Base-by-base conservation (phyloP, 495 filamentous ascomycete species). In the Penicillium manginii region DNA sequence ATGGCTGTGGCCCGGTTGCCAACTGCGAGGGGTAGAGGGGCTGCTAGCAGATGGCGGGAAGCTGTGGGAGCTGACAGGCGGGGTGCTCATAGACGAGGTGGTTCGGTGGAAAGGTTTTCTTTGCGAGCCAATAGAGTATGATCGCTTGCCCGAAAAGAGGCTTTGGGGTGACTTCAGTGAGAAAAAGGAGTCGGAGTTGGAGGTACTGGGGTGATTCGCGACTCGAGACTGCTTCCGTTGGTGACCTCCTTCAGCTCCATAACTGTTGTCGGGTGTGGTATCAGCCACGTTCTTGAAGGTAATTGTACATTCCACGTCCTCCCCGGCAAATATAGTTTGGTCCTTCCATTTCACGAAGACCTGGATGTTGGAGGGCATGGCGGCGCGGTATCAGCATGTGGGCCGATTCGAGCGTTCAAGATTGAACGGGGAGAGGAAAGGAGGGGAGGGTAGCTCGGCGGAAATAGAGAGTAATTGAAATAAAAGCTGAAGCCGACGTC, bases 321-420 rank as follows among this genome's bases (percentile, higher is more conserved):
- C 94, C 60, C 96, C 96, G 31, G 96, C 91, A 73, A 97, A 98
- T 60, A 98, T 91, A 46, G 88, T 91, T 72, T 88, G 86, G 66
- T 90, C 91, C 71, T 89, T 90, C 91, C 89, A 98, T 76, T 88
- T 86, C 69, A 98, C 90, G 67, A 93, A 98, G 72, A 97, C 93
- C 65, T 91, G 88, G 67, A 98, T 92, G 78, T 96, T 83, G 58
- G 80, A 79, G 65, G 77, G 71, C 78, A 81, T 80, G 67, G 70
- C 75, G 74, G 61, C 60, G 64, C 59, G 37, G 49, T 40, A 61
- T 74, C 61, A 77, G 73, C 73, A 71, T 75, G 66, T 70, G 70
- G 71, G 66, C 9, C 8, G 15, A n/a, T n/a, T 43, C 17, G 40
- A 43, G 17, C n/a, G 40, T 43, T 60, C 39, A 63, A 22, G 11